phyloP scores from a whole-genome alignment of 257 asterid species.

The Rhazya stricta region DNA sequence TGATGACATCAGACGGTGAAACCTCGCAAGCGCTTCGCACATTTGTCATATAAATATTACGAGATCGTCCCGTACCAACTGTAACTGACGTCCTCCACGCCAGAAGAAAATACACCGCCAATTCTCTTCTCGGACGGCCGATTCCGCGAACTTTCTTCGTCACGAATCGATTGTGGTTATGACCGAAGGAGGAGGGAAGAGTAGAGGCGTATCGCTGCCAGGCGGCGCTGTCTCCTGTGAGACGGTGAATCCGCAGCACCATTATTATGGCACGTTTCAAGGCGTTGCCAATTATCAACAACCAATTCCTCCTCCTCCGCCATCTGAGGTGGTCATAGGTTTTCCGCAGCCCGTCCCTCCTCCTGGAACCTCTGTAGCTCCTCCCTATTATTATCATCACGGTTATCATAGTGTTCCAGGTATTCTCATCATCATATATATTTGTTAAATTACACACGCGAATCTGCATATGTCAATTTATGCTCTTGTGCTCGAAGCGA shows the following conservation, averaged over 20 bases:
- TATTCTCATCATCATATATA: slow-evolving; percentile 12
- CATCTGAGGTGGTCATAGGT: slow-evolving; percentile 58
- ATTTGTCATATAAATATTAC: not conserved
- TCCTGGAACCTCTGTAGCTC: slow-evolving; percentile 32
- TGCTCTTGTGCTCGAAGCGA: not conserved
- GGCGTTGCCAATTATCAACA: slow-evolving; percentile 79
- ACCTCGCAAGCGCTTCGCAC: not conserved
- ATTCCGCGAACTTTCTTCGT: not conserved
- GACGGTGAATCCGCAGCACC: slow-evolving; percentile 37
- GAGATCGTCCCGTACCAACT: not conserved
- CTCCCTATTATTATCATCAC: slow-evolving; percentile 52
- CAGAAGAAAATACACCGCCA: not conserved
- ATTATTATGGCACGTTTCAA: slow-evolving; percentile 82
- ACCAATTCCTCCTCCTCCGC: slow-evolving; percentile 38
- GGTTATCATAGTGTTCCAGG: slow-evolving; percentile 74
- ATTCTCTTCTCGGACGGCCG: slow-evolving; percentile 9
- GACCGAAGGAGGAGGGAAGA: slow-evolving; percentile 52
- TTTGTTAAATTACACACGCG: not conserved
- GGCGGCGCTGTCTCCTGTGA: slow-evolving; percentile 21
- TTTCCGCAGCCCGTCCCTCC: slow-evolving; percentile 81
- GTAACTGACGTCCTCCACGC: not conserved
- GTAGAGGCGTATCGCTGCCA: slow-evolving; percentile 26
- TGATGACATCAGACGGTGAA: not conserved
- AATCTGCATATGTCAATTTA: not conserved
- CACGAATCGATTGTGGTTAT: slow-evolving; percentile 18